Percentiles rank a stretch among this genome's conserved stretches.
Conservation (phyloP, 2,329 filamentous ascomycete species). For the Raffaelea albimanens region DNA sequence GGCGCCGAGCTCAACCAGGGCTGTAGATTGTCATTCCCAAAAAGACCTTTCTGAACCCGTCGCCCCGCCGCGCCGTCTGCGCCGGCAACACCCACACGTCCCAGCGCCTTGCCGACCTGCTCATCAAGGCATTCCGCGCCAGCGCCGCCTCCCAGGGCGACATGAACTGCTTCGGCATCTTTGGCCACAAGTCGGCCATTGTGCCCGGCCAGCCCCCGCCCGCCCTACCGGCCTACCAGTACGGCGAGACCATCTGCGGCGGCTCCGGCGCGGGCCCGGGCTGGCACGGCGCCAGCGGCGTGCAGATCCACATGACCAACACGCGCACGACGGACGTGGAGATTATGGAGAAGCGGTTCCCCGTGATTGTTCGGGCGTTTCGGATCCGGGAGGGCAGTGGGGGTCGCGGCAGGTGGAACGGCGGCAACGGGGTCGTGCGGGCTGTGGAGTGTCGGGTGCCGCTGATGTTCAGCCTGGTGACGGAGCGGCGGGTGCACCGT, state of each 20-base stretch:
- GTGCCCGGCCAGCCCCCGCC: background rate
- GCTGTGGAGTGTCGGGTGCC: constrained; percentile 76
- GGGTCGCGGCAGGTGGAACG: constrained; percentile 54
- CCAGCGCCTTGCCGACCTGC: constrained; percentile 75
- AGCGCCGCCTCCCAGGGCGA: constrained; percentile 71
- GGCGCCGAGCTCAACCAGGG: constrained; percentile 76
- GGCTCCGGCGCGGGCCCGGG: constrained; percentile 62
- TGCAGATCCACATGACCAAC: constrained; percentile 83
- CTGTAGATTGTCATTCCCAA: constrained; percentile 64
- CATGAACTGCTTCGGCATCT: constrained; percentile 77
- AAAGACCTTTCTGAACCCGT: constrained; percentile 63
- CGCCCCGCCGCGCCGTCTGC: constrained; percentile 67
- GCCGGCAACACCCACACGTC: constrained; percentile 73
- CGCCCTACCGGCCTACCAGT: constrained; percentile 22
- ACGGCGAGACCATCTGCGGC: constrained; percentile 78
- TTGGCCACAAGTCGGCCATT: constrained; percentile 38
- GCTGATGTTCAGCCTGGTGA: constrained; percentile 68
- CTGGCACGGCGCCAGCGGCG: constrained; percentile 65
- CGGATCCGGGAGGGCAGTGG: constrained; percentile 52
- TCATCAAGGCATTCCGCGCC: constrained; percentile 69
- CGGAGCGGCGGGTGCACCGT: constrained; percentile 63
- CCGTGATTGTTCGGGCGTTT: constrained; percentile 63
- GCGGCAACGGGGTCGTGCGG: constrained; percentile 65
- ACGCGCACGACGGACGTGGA: constrained; percentile 74
- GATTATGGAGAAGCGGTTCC: constrained; percentile 68